These are phyloP conservation scores for Phytophthora sp. DNA, from an alignment of 352 stramenopile species.

Conservation along the genomic window DNA sequence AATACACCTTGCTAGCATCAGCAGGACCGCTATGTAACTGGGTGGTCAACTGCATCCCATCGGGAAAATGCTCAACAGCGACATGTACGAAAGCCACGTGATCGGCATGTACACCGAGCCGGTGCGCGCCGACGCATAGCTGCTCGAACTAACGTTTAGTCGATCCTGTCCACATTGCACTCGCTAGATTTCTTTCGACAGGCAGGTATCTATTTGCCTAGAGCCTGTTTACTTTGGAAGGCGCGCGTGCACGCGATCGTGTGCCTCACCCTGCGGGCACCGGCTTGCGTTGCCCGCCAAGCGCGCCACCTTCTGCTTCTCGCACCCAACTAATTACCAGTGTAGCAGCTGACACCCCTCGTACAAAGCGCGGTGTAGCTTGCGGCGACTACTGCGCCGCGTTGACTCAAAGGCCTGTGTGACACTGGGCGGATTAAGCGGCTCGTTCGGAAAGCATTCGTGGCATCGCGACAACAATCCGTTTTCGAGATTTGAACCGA, in stretches of 20 bases:
- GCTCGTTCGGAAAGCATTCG: too few relatives aligned
- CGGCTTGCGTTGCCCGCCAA: too few relatives aligned
- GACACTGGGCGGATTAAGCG: conserved; percentile 12
- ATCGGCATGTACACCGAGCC: conserved; percentile 10
- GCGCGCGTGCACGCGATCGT: neutral
- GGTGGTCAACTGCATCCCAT: conserved; percentile 11
- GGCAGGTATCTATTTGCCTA: conserved; percentile 5
- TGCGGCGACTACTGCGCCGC: neutral
- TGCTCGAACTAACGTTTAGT: conserved; percentile 22
- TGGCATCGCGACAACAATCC: conserved; percentile 21
- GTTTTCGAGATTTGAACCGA: neutral
- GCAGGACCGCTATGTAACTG: too few relatives aligned
- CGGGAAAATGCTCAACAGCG: conserved; percentile 27
- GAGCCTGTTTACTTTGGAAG: neutral
- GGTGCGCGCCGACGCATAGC: conserved; percentile 13
- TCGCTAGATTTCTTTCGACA: neutral
- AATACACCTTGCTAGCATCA: neutral
- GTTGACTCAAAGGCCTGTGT: conserved; percentile 23
- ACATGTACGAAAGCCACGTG: conserved; percentile 32
- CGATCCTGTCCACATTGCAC: conserved; percentile 31
- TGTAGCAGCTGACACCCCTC: conserved; percentile 7
- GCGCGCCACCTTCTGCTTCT: too few relatives aligned
- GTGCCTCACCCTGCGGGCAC: neutral
- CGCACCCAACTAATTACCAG: too few relatives aligned
- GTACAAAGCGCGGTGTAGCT: neutral